phyloP scores from a whole-genome alignment of 202 grass and related monocot genomes.

The Cymbopogon flexuosus region DNA sequence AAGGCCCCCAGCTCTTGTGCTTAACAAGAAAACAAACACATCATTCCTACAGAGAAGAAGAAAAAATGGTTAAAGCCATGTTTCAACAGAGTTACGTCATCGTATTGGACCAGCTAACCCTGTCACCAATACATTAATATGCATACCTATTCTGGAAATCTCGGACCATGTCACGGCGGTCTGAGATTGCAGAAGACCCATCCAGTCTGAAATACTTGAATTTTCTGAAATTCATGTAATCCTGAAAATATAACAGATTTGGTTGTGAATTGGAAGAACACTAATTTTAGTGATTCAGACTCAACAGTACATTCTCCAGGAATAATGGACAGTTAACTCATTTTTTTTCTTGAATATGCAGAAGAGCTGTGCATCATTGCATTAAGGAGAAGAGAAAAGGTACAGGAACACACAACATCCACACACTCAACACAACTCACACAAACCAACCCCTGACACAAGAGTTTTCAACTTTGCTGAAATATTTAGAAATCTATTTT shows the following conservation, averaged over 20 bases:
- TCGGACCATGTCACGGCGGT: conserved; percentile 98
- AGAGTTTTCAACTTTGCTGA: neutral
- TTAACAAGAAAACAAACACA: conserved; percentile 98
- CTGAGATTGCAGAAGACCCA: conserved; percentile 85
- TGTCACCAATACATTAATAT: conserved; percentile 2
- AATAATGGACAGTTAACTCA: neutral
- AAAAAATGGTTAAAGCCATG: conserved; percentile 25
- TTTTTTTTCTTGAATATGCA: neutral
- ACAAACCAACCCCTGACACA: neutral
- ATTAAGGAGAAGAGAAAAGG: neutral
- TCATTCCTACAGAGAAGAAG: conserved; percentile 72
- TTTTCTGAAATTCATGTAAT: conserved; percentile 99
- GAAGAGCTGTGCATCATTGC: neutral
- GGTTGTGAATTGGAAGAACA: neutral
- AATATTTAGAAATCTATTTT: conserved; percentile 14
- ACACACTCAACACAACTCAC: neutral
- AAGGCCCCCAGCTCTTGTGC: conserved; percentile 93
- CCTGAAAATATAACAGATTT: conserved; percentile 52
- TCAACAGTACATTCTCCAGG: neutral
- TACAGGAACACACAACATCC: neutral
- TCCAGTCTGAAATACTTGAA: conserved; percentile 97
- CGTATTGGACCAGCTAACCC: conserved; percentile 1
- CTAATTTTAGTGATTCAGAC: neutral
- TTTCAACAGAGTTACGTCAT: conserved; percentile 32
- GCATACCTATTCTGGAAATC: conserved; percentile 86